phyloP scores from a whole-genome alignment of 108 stramenopile species.

The Pseudonitzschia multistriata region DNA sequence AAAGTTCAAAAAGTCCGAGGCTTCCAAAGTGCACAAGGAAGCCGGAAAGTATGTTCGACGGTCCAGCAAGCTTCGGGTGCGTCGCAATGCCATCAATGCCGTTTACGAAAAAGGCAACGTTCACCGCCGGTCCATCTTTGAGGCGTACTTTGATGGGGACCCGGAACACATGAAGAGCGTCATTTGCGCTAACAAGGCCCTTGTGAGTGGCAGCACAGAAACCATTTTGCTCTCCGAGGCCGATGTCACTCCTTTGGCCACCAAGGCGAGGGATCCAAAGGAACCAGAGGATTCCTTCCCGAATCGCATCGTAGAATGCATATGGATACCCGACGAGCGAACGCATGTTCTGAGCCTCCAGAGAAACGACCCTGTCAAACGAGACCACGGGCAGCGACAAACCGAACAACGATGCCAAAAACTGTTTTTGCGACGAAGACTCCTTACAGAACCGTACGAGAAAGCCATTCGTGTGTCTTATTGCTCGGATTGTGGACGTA shows the following conservation, averaged over 20 bases:
- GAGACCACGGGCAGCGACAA: background rate
- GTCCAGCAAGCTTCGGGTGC: conserved; percentile 13
- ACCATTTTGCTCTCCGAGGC: background rate
- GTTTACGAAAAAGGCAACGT: conserved; percentile 17
- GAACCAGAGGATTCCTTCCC: conserved; percentile 42
- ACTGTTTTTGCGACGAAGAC: conserved; percentile 33
- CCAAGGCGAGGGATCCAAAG: conserved; percentile 19
- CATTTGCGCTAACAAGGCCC: background rate
- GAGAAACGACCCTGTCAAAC: conserved; percentile 17
- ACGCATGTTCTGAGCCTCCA: background rate
- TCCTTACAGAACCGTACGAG: conserved; percentile 47
- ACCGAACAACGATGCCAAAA: background rate
- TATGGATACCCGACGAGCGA: conserved; percentile 39
- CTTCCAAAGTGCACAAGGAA: background rate
- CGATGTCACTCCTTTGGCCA: too few relatives aligned
- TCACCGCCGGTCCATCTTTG: conserved; percentile 16
- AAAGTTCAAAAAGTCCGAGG: conserved; percentile 12
- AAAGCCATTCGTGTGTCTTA: conserved; percentile 12
- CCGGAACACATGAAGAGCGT: conserved; percentile 7
- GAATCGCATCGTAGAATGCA: conserved; percentile 72
- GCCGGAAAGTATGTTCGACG: background rate
- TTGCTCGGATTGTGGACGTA: conserved; percentile 53
- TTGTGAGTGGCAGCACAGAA: background rate
- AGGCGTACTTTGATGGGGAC: conserved; percentile 34
- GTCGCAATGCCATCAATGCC: conserved; percentile 19